A percentile compares a stretch with the other conserved stretches of the same genome.
Evolutionary conservation across 2,329 filamentous ascomycete genomes (phyloP).

Genomic region (Aspergillus vadensis): DNA sequence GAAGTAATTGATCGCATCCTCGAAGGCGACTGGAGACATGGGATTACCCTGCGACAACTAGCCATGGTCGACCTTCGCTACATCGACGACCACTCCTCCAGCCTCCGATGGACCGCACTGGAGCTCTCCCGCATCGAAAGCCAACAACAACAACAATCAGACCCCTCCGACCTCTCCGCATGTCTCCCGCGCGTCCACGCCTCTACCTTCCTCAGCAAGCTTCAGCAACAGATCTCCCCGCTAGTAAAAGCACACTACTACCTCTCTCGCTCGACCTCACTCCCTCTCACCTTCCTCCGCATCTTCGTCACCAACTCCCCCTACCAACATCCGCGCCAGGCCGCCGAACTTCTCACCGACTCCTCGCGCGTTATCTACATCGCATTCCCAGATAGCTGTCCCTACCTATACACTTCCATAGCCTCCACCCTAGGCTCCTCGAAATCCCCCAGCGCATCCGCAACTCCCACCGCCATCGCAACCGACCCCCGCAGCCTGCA

Average conservation of each 20-base stretch:
- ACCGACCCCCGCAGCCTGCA: conserved; percentile 66
- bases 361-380: conserved; percentile 73
- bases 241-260: conserved; percentile 84
- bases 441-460: conserved; percentile 27
- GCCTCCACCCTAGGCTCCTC: conserved; percentile 43
- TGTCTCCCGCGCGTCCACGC: conserved; percentile 73
- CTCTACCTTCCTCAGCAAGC: conserved; percentile 73
- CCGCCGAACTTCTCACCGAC: conserved; percentile 52
- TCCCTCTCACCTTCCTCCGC: conserved; percentile 70
- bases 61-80: conserved; percentile 58
- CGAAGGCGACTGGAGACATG: conserved; percentile 60
- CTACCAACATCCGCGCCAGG: conserved; percentile 61
- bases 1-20: conserved; percentile 59
- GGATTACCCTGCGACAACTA: conserved; percentile 57
- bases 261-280: conserved; percentile 67
- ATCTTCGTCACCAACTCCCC: conserved; percentile 80
- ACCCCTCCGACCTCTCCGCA: conserved; percentile 36
- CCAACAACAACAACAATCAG: conserved; percentile 4
- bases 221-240: conserved; percentile 73
- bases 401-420: conserved; percentile 69
- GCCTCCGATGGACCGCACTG: conserved; percentile 57
- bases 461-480: conserved; percentile 22
- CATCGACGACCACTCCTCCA: conserved; percentile 55
- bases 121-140: conserved; percentile 42
- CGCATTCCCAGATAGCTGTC: conserved; percentile 78